phyloP scores from a whole-genome alignment of 257 asterid species.

The Nicotiana noctiflora region DNA sequence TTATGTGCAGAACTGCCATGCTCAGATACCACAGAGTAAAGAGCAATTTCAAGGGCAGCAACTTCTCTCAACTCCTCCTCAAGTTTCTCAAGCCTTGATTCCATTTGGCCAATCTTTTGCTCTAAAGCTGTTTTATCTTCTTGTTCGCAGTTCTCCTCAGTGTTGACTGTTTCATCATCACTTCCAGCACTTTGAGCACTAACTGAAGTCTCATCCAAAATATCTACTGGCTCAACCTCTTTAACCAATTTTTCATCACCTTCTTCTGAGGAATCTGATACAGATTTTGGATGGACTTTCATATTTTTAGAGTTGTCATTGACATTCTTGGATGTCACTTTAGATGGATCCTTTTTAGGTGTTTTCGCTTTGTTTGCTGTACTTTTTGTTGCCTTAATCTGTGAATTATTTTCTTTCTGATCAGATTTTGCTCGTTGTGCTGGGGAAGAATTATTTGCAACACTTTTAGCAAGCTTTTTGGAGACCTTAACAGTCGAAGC shows the following conservation, averaged over 20 bases:
- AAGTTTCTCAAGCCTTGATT: slow-evolving; percentile 63
- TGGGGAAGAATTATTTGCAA: slow-evolving; percentile 22
- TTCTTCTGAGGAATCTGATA: slow-evolving; percentile 46
- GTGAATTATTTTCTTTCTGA: slow-evolving; percentile 19
- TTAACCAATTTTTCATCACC: slow-evolving; percentile 37
- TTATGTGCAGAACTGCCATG: slow-evolving; percentile 93
- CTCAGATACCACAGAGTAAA: slow-evolving; percentile 90
- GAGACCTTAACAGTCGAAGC: slow-evolving; percentile 15
- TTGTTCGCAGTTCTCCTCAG: slow-evolving; percentile 30
- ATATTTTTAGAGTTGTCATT: slow-evolving; percentile 39
- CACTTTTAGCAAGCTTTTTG: slow-evolving; percentile 20
- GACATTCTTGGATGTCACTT: slow-evolving; percentile 25
- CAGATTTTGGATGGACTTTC: slow-evolving; percentile 66
- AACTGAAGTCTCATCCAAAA: slow-evolving; percentile 41
- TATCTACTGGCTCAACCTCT: slow-evolving; percentile 36
- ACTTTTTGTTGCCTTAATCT: slow-evolving; percentile 27
- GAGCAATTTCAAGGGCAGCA: slow-evolving; percentile 87
- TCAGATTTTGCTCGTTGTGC: slow-evolving; percentile 39
- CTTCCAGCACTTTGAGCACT: slow-evolving; percentile 35
- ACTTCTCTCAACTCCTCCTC: slow-evolving; percentile 90
- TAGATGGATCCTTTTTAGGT: slow-evolving; percentile 30
- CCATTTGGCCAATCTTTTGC: slow-evolving; percentile 74
- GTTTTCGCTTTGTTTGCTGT: slow-evolving; percentile 28
- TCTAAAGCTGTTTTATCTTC: slow-evolving; percentile 34
- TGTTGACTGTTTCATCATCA: slow-evolving; percentile 42